A percentile compares a stretch with the other conserved stretches of the same genome.
Evolutionary conservation across 805 yeast genomes (phyloP).

Genomic region (Pichia nanzhaoensis): DNA sequence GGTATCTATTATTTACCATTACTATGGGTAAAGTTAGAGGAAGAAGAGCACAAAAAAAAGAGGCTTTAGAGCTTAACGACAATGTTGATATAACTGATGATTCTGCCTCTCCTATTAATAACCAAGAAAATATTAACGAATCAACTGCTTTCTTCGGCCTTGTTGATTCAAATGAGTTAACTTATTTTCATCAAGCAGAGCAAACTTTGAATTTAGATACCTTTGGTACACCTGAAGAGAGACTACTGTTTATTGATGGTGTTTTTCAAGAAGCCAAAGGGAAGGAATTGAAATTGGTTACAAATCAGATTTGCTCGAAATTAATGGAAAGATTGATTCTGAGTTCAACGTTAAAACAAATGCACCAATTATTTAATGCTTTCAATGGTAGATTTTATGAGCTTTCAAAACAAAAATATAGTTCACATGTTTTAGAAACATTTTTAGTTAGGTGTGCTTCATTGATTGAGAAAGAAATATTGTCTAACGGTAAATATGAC

Average conservation of each 20-base stretch:
- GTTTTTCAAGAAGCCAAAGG: slow-evolving; percentile 83
- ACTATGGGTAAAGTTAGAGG: slow-evolving; percentile 30
- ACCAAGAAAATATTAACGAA: slow-evolving; percentile 9
- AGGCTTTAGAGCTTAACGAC: slow-evolving; percentile 10
- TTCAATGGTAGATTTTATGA: slow-evolving; percentile 72
- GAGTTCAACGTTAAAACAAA: slow-evolving; percentile 54
- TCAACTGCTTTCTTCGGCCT: slow-evolving; percentile 69
- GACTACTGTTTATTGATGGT: slow-evolving; percentile 61
- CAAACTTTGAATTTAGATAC: slow-evolving; percentile 75
- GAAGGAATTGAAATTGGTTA: slow-evolving; percentile 84
- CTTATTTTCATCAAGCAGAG: slow-evolving; percentile 91
- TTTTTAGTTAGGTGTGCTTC: slow-evolving; percentile 69
- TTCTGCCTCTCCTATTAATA: too few relatives aligned
- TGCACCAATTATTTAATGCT: slow-evolving; percentile 56
- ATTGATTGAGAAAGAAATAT: slow-evolving; percentile 64
- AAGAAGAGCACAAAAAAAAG: slow-evolving; percentile 24
- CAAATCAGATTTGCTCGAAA: slow-evolving; percentile 93
- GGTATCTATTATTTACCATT: background rate
- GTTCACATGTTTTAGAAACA: slow-evolving; percentile 92
- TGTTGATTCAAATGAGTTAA: slow-evolving; percentile 75
- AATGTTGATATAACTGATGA: too few relatives aligned
- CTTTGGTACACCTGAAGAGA: slow-evolving; percentile 67
- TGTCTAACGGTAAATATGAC: slow-evolving; percentile 37
- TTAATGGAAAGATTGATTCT: slow-evolving; percentile 81
- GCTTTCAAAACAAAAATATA: slow-evolving; percentile 77